Percentiles rank a stretch among this genome's conserved stretches.
phyloP scores from a whole-genome alignment of 1,139 yeast genomes.

The Kodamaea fungicola region DNA sequence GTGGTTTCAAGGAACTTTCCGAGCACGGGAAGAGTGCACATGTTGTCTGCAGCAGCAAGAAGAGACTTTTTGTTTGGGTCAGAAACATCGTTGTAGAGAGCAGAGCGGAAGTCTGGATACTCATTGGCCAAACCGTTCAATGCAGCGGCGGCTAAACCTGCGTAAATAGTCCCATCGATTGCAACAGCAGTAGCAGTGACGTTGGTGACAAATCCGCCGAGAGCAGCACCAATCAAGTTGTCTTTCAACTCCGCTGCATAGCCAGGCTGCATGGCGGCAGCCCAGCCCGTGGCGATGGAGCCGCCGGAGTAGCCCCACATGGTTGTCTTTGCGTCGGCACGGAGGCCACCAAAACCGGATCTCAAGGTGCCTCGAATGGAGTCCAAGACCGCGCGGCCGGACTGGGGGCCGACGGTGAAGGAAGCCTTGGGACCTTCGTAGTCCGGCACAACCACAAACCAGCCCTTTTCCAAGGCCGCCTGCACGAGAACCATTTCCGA shows the following conservation, averaged over 20 bases:
- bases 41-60: constrained; percentile 1
- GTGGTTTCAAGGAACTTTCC: constrained; percentile 11
- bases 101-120: constrained; percentile 17
- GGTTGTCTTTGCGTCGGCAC: constrained; percentile 20
- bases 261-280: constrained; percentile 27
- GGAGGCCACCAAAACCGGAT: constrained; percentile 20
- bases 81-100: constrained; percentile 1
- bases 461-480: constrained; percentile 23
- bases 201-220: constrained; percentile 31
- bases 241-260: constrained; percentile 30
- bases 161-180: constrained; percentile 21
- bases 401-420: constrained; percentile 26
- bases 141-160: constrained; percentile 25
- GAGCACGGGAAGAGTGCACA: constrained; percentile 7
- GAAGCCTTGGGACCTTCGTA: constrained; percentile 29
- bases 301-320: constrained; percentile 41
- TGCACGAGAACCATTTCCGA: constrained; percentile 19
- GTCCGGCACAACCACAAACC: constrained; percentile 31
- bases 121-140: constrained; percentile 26
- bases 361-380: constrained; percentile 23
- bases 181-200: constrained; percentile 17
- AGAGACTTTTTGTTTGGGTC: neutral
- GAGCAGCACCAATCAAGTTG: constrained; percentile 26
- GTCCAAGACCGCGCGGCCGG: constrained; percentile 28
- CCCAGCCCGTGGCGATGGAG: constrained; percentile 34